These are phyloP conservation scores for Aspergillus brasiliensis DNA, from an alignment of 2,329 filamentous ascomycete species.

Conservation along the genomic window DNA sequence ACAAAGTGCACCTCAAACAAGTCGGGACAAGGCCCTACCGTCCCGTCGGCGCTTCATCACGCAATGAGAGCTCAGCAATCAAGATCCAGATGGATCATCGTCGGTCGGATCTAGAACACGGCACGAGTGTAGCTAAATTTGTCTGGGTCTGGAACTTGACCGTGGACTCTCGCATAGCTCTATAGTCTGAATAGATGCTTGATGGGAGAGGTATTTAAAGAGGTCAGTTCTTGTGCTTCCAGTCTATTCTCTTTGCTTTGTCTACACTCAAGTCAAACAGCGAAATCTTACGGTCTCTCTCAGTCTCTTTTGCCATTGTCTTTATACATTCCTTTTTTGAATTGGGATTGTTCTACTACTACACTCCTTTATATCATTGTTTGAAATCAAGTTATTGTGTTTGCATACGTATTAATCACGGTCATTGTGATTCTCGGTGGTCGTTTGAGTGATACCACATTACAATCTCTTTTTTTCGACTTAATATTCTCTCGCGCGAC, in stretches of 20 bases:
- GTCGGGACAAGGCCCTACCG: neutral
- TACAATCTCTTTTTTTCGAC: neutral
- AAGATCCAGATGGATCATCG: neutral
- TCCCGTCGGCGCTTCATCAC: neutral
- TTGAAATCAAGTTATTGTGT: neutral
- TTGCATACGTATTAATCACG: neutral
- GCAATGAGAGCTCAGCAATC: neutral
- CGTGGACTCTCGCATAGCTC: no score
- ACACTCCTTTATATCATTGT: constrained; percentile 5
- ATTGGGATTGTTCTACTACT: neutral
- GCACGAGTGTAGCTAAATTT: neutral
- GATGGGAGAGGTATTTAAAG: no score
- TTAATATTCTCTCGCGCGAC: neutral
- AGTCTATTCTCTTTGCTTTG: neutral
- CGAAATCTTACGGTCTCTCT: neutral
- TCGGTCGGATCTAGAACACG: neutral
- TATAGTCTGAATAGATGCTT: no score
- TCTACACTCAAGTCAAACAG: neutral
- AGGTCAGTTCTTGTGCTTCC: neutral
- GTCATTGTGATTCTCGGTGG: neutral
- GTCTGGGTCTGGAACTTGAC: neutral
- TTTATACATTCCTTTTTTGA: neutral
- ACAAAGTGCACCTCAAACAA: neutral
- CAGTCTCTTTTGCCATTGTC: neutral
- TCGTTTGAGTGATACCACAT: neutral